phyloP scores from a whole-genome alignment of 106 monocot genomes.

The Amphibolis antarctica region DNA sequence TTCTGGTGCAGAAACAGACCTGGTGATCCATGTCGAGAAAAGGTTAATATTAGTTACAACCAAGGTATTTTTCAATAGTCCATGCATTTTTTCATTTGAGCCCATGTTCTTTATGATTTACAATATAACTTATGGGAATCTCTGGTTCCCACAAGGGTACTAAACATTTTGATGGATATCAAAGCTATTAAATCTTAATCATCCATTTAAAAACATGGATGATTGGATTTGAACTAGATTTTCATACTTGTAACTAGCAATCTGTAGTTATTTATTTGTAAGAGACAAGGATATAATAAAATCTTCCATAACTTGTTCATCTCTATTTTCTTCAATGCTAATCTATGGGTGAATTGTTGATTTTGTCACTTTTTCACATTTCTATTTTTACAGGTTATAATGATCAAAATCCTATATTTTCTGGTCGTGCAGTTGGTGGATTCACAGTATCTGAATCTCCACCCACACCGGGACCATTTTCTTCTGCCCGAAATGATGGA shows the following conservation, averaged over 20 bases:
- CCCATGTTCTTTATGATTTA: not conserved
- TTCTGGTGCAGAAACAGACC: constrained; percentile 99
- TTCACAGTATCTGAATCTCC: constrained; percentile 49
- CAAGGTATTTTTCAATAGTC: constrained; percentile 29
- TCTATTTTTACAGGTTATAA: constrained; percentile 50
- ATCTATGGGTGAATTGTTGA: no score
- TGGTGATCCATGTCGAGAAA: constrained; percentile 74
- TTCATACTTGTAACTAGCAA: no score
- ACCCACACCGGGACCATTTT: constrained; percentile 72
- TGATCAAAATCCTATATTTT: constrained; percentile 36
- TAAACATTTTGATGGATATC: no score
- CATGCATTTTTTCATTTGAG: not conserved
- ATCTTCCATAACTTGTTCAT: no score
- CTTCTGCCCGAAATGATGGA: constrained; percentile 64
- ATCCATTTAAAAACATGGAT: no score
- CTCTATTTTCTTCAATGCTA: not conserved
- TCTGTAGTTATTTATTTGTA: no score
- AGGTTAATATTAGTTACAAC: constrained; percentile 34
- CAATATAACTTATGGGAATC: no score
- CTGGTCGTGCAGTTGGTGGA: constrained; percentile 38
- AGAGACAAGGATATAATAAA: no score
- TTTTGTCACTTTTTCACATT: not conserved
- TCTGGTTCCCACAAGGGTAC: no score
- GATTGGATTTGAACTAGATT: no score
- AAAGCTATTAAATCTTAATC: no score